Conservation (phyloP, 2,329 filamentous ascomycete species). For the Trematosphaeria pertusa region DNA sequence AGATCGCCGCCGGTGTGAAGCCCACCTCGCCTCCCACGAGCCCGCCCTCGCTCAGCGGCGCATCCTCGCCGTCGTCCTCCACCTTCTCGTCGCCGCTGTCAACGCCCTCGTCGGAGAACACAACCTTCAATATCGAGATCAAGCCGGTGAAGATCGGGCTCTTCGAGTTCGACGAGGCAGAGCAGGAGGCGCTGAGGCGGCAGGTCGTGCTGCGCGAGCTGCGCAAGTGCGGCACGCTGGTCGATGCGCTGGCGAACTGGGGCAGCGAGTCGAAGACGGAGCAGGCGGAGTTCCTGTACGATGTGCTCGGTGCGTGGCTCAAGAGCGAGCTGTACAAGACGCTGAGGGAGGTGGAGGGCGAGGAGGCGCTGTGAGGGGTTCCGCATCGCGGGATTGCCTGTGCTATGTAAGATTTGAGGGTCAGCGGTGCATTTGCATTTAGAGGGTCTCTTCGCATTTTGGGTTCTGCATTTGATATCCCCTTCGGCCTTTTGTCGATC, state of each 20-base stretch:
- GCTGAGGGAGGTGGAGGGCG: conserved; percentile 29
- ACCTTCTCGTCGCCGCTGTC: conserved; percentile 26
- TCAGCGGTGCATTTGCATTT: background rate
- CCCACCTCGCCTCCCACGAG: conserved; percentile 17
- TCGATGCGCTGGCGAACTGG: conserved; percentile 40
- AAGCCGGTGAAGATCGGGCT: conserved; percentile 34
- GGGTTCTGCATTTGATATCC: background rate
- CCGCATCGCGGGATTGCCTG: background rate
- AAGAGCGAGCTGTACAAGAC: conserved; percentile 41
- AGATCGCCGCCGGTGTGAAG: conserved; percentile 35
- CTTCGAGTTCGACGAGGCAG: conserved; percentile 36
- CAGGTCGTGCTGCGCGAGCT: conserved; percentile 38
- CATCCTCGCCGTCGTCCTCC: conserved; percentile 23
- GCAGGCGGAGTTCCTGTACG: conserved; percentile 39
- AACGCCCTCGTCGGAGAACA: conserved; percentile 21
- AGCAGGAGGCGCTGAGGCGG: conserved; percentile 32
- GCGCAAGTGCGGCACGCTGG: conserved; percentile 34
- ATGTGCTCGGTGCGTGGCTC: conserved; percentile 40
- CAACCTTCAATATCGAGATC: conserved; percentile 29
- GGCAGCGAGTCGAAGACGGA: conserved; percentile 23
- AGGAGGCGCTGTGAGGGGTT: conserved; percentile 5
- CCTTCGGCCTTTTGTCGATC: no score
- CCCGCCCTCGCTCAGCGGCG: conserved; percentile 19
- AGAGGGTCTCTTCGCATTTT: no score
- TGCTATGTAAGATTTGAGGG: background rate